These are phyloP conservation scores for Rhodotorula sp. DNA, from an alignment of 1,284 basidiomycete species.

Conservation along the genomic window DNA sequence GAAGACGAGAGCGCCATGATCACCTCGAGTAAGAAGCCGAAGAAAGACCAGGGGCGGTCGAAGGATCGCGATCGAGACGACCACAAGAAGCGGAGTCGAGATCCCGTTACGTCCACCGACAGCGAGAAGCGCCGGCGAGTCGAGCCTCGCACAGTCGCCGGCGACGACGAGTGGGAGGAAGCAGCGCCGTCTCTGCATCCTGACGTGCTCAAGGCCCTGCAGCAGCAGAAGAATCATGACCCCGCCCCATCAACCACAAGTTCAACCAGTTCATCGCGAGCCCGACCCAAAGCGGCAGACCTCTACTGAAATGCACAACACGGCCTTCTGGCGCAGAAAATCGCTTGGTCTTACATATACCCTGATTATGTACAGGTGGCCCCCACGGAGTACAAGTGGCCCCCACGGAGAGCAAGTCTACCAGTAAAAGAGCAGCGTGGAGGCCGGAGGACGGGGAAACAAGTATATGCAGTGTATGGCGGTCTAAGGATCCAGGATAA, in stretches of 20 bases:
- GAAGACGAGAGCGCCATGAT: conserved; percentile 26
- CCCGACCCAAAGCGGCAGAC: conserved; percentile 39
- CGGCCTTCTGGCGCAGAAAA: neutral
- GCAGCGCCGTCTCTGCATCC: conserved; percentile 29
- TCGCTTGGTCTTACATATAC: too few relatives aligned
- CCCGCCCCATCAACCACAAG: conserved; percentile 44
- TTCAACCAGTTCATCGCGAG: conserved; percentile 36
- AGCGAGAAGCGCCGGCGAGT: conserved; percentile 33
- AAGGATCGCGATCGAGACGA: conserved; percentile 57
- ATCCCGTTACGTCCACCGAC: neutral
- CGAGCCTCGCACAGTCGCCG: conserved; percentile 19
- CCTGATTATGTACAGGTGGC: too few relatives aligned
- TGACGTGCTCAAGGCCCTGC: conserved; percentile 11
- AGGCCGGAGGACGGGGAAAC: neutral
- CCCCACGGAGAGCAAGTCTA: too few relatives aligned
- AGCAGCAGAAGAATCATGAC: conserved; percentile 20
- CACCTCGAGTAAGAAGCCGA: neutral
- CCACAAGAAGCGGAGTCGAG: neutral
- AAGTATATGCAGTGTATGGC: neutral
- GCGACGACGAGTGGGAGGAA: conserved; percentile 54
- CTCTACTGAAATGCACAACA: conserved; percentile 38
- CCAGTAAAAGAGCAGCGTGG: too few relatives aligned
- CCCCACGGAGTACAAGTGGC: too few relatives aligned
- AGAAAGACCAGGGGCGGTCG: neutral
- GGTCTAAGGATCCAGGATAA: conserved; percentile 10